Evolutionary conservation across 1,284 basidiomycete genomes (phyloP).

Genomic region (Xanthoconium separans): DNA sequence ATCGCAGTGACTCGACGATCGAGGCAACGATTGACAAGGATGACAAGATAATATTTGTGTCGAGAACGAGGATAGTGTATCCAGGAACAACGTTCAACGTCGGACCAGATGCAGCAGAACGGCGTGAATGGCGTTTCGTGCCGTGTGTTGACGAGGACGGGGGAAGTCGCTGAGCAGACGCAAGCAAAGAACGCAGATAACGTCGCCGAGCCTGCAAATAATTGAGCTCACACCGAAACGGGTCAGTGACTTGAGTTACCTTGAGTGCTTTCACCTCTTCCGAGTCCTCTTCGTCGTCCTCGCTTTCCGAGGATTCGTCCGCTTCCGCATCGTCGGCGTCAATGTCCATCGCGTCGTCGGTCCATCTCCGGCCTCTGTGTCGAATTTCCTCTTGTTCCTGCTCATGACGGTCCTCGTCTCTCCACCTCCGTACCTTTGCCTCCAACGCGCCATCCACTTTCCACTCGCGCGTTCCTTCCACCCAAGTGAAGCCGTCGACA

Average conservation of each 20-base stretch:
- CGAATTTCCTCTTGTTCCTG: slow-evolving; percentile 69
- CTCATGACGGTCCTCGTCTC: slow-evolving; percentile 61
- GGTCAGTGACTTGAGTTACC: slow-evolving; percentile 39
- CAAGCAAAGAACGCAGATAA: slow-evolving; percentile 60
- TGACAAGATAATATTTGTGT: slow-evolving; percentile 92
- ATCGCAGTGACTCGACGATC: slow-evolving; percentile 77
- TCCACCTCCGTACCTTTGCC: slow-evolving; percentile 71
- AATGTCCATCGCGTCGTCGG: slow-evolving; percentile 68
- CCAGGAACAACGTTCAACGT: slow-evolving; percentile 72
- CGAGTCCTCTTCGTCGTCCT: slow-evolving; percentile 63
- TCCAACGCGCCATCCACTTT: slow-evolving; percentile 67
- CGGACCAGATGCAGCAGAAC: slow-evolving; percentile 35
- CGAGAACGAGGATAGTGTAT: slow-evolving; percentile 88
- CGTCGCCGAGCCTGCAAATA: slow-evolving; percentile 58
- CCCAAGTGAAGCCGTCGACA: slow-evolving; percentile 78
- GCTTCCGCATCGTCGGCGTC: slow-evolving; percentile 49
- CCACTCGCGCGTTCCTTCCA: slow-evolving; percentile 59
- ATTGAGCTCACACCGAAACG: slow-evolving; percentile 8
- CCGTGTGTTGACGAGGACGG: slow-evolving; percentile 33
- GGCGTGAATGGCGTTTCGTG: slow-evolving; percentile 37
- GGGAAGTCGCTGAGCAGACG: slow-evolving; percentile 40
- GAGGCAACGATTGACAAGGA: slow-evolving; percentile 71
- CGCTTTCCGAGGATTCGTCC: slow-evolving; percentile 42
- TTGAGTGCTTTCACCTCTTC: slow-evolving; percentile 77
- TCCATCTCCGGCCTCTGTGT: slow-evolving; percentile 58